Base-by-base conservation (phyloP, 2,329 filamentous ascomycete species). In the Pezicula radicicola region DNA sequence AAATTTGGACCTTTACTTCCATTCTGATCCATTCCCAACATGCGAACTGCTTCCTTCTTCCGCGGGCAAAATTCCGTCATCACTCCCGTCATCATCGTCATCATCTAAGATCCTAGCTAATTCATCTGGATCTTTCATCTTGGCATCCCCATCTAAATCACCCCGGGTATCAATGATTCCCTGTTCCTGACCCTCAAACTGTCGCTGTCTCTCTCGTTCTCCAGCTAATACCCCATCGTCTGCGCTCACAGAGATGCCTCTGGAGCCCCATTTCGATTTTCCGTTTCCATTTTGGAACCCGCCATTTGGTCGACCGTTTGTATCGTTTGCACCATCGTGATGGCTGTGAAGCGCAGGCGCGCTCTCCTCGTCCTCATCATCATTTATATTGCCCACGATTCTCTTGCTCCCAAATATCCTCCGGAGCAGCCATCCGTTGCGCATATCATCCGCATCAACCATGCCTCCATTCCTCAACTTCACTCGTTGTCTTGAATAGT, bases 401-500 rank as follows among this genome's bases (percentile, higher is more conserved):
- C 87, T 83, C 49, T 73, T 68, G 72, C 78, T 79, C 50, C 88
- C 89, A 54, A 96, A 85, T 58, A 96, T 84, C 47, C 85, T 83
- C 58, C 83, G 83, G 9, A 97, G 81, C 27, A 97, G 76, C 85
- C 91, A 97, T 57, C 91, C 89, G 51, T 89, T 85, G 57, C 85
- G 81, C 66, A 96, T 77, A 67, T 97, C 93, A 59, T 97, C 92
- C 4, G 87, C 87, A 66, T 97, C 93, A 13, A 97, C 90, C 16
- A 97, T 79, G 6, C 91, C 90, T 42, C 93, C 93, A 59, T 84
- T 86, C 55, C 93, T 83, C 15, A 97, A 84, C 84, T 97, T 97
- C 65, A 97, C 91, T 52, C 92, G 84, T 74, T 97, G 93, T 57
- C 93, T 83, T 10, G 88, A 89, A 75, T 89, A 97, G 76, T 97